Percentiles rank a stretch among this genome's conserved stretches.
Evolutionary conservation across 192 early-diverging fungal species (phyloP).

Genomic region (Lunasporangiospora selenospora): DNA sequence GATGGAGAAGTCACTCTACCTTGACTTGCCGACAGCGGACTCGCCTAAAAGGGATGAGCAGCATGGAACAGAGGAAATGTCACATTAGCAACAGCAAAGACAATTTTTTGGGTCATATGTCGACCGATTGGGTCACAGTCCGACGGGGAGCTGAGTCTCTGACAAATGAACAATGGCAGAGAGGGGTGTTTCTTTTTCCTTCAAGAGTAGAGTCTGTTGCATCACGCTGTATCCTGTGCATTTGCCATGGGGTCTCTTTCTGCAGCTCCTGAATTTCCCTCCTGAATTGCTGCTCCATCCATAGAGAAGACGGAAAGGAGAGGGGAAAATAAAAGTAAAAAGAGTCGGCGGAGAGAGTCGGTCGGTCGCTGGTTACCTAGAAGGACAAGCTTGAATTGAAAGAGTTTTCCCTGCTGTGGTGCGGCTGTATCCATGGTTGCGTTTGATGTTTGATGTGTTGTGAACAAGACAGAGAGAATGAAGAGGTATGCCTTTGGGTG

Average conservation of each 20-base stretch:
- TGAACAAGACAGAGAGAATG: too few species aligned
- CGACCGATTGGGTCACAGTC: background rate
- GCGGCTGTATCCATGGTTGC: too few species aligned
- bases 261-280: too few species aligned
- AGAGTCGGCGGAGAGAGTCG: background rate
- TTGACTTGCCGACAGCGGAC: constrained; percentile 72
- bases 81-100: background rate
- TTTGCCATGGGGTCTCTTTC: too few species aligned
- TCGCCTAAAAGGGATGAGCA: constrained; percentile 50
- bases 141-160: background rate
- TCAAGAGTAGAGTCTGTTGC: background rate
- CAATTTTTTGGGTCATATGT: background rate
- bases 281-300: too few species aligned
- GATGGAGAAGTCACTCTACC: too few species aligned
- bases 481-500: too few species aligned
- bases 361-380: constrained; percentile 63
- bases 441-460: too few species aligned
- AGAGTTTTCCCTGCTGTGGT: constrained; percentile 63
- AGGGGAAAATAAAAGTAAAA: background rate
- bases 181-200: background rate
- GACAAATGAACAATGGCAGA: background rate
- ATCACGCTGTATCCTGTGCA: too few species aligned
- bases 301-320: background rate
- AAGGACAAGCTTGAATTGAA: constrained; percentile 95
- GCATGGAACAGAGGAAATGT: background rate